Evolutionary conservation across 2,329 filamentous ascomycete species (phyloP), one percentile per base, ranked within the genome.

Genomic region (Pestalotiopsis sp.): DNA sequence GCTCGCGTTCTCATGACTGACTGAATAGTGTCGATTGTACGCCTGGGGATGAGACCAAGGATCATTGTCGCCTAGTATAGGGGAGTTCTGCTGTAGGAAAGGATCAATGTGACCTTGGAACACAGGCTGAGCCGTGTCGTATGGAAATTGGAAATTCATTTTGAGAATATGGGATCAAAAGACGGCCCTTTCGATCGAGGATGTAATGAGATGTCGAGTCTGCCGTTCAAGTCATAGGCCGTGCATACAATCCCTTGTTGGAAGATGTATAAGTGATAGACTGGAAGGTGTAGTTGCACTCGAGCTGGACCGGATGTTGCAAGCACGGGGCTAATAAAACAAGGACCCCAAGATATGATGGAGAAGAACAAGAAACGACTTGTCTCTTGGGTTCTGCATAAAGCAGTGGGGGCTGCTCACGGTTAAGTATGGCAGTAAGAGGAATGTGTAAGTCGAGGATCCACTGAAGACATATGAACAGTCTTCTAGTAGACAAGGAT

Each of bases 381-480:
- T 63, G 60, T 36, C 11, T 63, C 12, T 36, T 20, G n/a, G 27
- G 45, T 41, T 63, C 60, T 63, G 60, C 60, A 63, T 63, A 41
- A 17, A 39, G 41, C n/a, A 52, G 27, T 49, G 62, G 41, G 62
- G 41, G 23, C 23, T 27, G 62, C 12, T 20, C 31, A 39, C 38
- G 23, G 41, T 64, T 66, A 66, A 66, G 63, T 66, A 64, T 31
- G 25, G 36, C 14, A 23, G 25, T 4, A 5, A 63, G 52, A 66
- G 12, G 11, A 38, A 36, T 36, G 49, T 64, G 38, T 64, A 45
- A 64, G 38, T 52, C n/a, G 9, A 27, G 11, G n/a, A 27, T 23
- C 49, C 49, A 38, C 62, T 41, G 23, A 25, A 57, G 45, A 56
- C 25, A 17, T 6, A 36, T 36, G 9, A 57, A n/a, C 38, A 56